phyloP scores from a whole-genome alignment of 2,329 filamentous ascomycete species.

The Cytospora chrysosperma region DNA sequence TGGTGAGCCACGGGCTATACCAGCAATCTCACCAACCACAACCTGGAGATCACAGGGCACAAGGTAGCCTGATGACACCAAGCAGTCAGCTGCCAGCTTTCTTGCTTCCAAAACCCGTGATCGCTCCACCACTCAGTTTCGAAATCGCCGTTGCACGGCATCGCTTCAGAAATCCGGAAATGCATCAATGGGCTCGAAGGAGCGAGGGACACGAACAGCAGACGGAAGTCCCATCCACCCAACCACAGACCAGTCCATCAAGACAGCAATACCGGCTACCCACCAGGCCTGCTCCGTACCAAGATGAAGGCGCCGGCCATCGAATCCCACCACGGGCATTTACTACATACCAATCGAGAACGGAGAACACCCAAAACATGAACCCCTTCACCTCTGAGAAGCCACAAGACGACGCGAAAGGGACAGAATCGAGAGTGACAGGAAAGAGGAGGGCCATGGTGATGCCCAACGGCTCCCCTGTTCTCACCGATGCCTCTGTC shows the following conservation, averaged over 20 bases:
- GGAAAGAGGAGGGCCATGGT: background rate
- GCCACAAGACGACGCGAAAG: background rate
- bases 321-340: background rate
- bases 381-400: background rate
- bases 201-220: background rate
- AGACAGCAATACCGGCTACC: background rate
- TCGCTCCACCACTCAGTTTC: background rate
- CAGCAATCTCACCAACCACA: background rate
- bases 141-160: background rate
- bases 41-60: background rate
- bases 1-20: background rate
- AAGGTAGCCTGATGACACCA: background rate
- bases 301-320: background rate
- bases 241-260: background rate
- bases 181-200: background rate
- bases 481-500: background rate
- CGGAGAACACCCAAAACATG: background rate
- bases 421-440: background rate
- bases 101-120: background rate
- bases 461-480: background rate
- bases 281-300: accelerated
- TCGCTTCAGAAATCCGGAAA: background rate
- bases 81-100: background rate
- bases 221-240: background rate
- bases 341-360: background rate